Conservation (phyloP, 345 rosid genomes). For the Hypericum androsaemum region DNA sequence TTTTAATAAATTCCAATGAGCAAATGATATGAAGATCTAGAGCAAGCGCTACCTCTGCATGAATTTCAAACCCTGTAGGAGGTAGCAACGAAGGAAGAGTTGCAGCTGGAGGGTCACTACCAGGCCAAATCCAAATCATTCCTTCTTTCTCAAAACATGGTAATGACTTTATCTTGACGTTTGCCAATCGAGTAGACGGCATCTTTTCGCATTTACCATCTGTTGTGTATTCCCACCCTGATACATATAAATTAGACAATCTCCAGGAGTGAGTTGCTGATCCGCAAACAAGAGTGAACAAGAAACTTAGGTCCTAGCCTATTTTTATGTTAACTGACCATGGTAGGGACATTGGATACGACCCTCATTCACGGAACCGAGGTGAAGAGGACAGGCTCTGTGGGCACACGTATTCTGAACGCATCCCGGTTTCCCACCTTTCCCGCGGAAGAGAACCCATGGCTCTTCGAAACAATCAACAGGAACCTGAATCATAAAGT, state of each 20-base stretch:
- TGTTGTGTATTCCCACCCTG: slow-evolving; percentile 96
- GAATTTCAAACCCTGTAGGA: slow-evolving; percentile 81
- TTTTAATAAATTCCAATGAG: not conserved
- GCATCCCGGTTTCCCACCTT: slow-evolving; percentile 87
- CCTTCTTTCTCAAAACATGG: slow-evolving; percentile 93
- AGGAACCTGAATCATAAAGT: slow-evolving; percentile 70
- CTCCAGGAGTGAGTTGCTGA: slow-evolving; percentile 8
- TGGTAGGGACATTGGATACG: slow-evolving; percentile 95
- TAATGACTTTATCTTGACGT: slow-evolving; percentile 66
- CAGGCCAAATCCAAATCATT: slow-evolving; percentile 98
- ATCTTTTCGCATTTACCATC: slow-evolving; percentile 92
- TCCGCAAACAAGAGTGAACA: too few relatives aligned
- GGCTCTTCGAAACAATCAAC: slow-evolving; percentile 91
- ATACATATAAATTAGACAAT: slow-evolving; percentile 10
- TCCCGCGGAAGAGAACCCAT: slow-evolving; percentile 92
- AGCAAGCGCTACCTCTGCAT: slow-evolving; percentile 61
- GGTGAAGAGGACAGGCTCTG: slow-evolving; percentile 96
- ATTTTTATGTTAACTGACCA: slow-evolving; percentile 39
- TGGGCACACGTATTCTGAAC: slow-evolving; percentile 91
- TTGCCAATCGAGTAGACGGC: slow-evolving; percentile 70
- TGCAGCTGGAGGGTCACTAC: slow-evolving; percentile 65
- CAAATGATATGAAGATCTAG: not conserved
- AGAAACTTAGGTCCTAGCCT: too few relatives aligned
- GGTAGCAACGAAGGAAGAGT: slow-evolving; percentile 67
- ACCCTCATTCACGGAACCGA: slow-evolving; percentile 82